phyloP scores from a whole-genome alignment of 78 protist species.

The Dictyostelium capitatum region DNA sequence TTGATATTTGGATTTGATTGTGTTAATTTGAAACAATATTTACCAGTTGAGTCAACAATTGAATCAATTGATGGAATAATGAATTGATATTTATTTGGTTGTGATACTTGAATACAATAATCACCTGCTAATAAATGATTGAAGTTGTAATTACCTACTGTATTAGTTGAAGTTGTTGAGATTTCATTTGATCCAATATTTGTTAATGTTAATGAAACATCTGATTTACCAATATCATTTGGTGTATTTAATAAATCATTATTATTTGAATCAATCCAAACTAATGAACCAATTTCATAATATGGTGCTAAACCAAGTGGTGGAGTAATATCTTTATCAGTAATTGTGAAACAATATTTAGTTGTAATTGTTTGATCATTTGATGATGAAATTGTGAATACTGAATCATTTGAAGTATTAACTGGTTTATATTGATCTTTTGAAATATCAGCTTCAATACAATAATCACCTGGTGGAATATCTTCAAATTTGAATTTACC shows the following conservation, averaged over 20 bases:
- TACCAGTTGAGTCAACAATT: too few relatives aligned
- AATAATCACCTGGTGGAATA: constrained; percentile 39
- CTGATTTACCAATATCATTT: background rate
- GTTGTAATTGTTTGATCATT: too few relatives aligned
- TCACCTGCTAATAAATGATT: background rate
- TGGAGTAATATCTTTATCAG: background rate
- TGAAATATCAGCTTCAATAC: background rate
- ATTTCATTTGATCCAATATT: background rate
- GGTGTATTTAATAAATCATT: background rate
- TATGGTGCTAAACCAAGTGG: background rate
- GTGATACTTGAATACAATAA: background rate
- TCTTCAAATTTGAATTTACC: constrained; percentile 13
- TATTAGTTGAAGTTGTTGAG: background rate
- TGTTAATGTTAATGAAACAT: background rate
- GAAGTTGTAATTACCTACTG: background rate
- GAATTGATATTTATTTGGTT: background rate
- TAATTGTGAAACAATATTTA: background rate
- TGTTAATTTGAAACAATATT: too few relatives aligned
- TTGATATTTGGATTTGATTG: too few relatives aligned
- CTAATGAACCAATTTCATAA: background rate
- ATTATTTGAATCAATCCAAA: background rate
- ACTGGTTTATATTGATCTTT: background rate
- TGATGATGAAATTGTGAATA: background rate
- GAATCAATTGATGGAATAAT: background rate
- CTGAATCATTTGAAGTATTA: background rate